Base-by-base conservation (phyloP, 1,284 basidiomycete genomes). In the Schizophyllum amplum region DNA sequence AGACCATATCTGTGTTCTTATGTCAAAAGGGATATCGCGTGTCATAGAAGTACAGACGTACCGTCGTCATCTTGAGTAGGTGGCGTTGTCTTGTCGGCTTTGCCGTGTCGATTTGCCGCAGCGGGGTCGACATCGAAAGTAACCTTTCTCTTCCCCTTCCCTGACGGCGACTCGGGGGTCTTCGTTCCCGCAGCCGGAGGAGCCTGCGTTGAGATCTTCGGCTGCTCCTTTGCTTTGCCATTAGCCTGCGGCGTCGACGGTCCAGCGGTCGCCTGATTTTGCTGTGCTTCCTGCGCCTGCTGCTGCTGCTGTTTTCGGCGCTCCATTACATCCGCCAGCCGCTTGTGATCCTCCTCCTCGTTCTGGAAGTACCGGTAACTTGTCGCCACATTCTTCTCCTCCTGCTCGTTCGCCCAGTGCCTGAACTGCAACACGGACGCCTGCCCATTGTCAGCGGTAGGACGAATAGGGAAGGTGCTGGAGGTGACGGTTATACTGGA, bases 311-410 rank as follows among this genome's bases (percentile, higher is more conserved):
- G 27, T 7, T 17, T 33, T 21, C 25, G 24, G 17, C 22, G 33
- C 27, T 33, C 52, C 52, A 24, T 53, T 27, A n/a, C 25, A 20
- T 50, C 48, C 48, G 15, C 48, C 48, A 50, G 11, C 33, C 33
- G 33, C 33, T 9, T 42, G 13, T 17, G 13, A 17, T 42, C 33
- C 33, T 42, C 33, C 33, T 42, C 33, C 33, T 42, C 33, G 33
- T 80, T 78, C 48, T 77, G 66, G 61, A 86, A 82, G 67, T 81
- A 87, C 62, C 75, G 77, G 71, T 80, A 86, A 64, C 86, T 89
- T 21, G 78, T 78, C n/a, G 82, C 80, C 0, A 81, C 82, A 63
- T 90, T 84, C 59, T 81, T 75, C 5, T 70, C 63, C 65, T 86
- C 79, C 65, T 84, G 75, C 68, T 83, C 79, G 61, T 80, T 83